phyloP scores from a whole-genome alignment of 495 filamentous ascomycete species.

The Geopyxis carbonaria region DNA sequence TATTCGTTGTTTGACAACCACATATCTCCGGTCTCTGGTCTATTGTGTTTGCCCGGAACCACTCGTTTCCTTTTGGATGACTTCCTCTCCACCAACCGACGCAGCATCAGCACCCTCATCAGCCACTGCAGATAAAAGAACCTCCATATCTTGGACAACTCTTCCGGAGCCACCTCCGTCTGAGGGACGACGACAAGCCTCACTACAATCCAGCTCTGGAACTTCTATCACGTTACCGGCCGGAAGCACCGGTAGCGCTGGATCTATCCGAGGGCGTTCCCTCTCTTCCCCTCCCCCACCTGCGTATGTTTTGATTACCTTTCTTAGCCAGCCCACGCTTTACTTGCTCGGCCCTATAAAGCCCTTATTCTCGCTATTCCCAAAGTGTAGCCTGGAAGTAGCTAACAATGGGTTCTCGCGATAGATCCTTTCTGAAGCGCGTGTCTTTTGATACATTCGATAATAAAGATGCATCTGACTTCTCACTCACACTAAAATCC shows the following conservation, averaged over 20 bases:
- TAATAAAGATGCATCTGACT: slow-evolving; percentile 59
- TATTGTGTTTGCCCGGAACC: no score
- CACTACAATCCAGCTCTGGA: not conserved
- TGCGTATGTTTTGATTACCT: slow-evolving; percentile 19
- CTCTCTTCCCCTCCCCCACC: slow-evolving; percentile 25
- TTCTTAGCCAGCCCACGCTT: not conserved
- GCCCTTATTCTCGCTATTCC: not conserved
- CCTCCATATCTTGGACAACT: slow-evolving; percentile 24
- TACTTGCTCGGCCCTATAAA: not conserved
- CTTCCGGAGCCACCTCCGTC: slow-evolving; percentile 17
- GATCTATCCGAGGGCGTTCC: slow-evolving; percentile 11
- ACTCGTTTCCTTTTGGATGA: slow-evolving; percentile 19
- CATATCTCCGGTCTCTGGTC: slow-evolving; percentile 3
- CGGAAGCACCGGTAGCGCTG: slow-evolving; percentile 1
- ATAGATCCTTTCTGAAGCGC: slow-evolving; percentile 21
- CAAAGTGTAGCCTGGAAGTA: not conserved
- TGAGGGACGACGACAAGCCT: slow-evolving; percentile 15
- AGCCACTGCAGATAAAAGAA: slow-evolving; percentile 17
- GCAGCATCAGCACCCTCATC: slow-evolving; percentile 10
- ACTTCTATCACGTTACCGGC: not conserved
- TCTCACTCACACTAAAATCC: slow-evolving; percentile 70
- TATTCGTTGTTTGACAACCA: no score
- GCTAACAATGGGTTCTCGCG: not conserved
- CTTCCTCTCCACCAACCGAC: slow-evolving; percentile 17
- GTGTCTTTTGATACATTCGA: slow-evolving; percentile 94